Evolutionary conservation across 768 basidiomycete species (phyloP).

Genomic region (Russula vinacea): DNA sequence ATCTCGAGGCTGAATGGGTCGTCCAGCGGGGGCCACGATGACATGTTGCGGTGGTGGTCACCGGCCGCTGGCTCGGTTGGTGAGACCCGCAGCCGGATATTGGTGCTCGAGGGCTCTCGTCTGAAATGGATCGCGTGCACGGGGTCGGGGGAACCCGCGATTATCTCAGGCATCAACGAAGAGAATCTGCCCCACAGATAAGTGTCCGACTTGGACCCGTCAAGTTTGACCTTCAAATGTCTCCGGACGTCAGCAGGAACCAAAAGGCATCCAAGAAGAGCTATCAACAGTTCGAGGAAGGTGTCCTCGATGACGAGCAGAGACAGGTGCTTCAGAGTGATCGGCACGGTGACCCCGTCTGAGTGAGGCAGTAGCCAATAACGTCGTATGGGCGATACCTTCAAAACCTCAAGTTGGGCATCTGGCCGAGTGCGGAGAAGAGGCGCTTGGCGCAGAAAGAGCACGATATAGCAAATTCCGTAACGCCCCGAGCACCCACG

Average conservation of each 20-base stretch:
- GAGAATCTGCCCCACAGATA: constrained; percentile 8
- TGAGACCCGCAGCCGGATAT: constrained; percentile 1
- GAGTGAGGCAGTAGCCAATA: not conserved
- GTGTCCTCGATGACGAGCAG: constrained; percentile 5
- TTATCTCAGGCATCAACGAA: not conserved
- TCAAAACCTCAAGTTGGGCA: constrained; percentile 15
- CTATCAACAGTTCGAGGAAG: not conserved
- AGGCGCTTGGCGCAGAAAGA: not conserved
- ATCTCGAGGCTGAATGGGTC: constrained; percentile 16
- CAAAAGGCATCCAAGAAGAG: constrained; percentile 1
- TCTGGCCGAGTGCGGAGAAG: constrained; percentile 7
- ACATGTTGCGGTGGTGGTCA: not conserved
- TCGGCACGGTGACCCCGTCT: not conserved
- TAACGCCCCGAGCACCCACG: constrained; percentile 1
- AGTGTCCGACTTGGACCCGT: not conserved
- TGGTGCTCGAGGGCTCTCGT: constrained; percentile 1
- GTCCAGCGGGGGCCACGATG: constrained; percentile 14
- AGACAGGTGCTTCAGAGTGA: not conserved
- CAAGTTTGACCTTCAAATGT: constrained; percentile 10
- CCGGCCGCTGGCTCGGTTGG: too few species aligned
- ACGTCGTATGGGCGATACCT: not conserved
- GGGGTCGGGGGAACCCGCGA: constrained; percentile 18
- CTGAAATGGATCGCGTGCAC: constrained; percentile 9
- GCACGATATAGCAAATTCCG: constrained; percentile 9
- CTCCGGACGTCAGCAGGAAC: not conserved